Conservation (phyloP, 2,329 filamentous ascomycete species). For the Cucurbitaria berberidis region DNA sequence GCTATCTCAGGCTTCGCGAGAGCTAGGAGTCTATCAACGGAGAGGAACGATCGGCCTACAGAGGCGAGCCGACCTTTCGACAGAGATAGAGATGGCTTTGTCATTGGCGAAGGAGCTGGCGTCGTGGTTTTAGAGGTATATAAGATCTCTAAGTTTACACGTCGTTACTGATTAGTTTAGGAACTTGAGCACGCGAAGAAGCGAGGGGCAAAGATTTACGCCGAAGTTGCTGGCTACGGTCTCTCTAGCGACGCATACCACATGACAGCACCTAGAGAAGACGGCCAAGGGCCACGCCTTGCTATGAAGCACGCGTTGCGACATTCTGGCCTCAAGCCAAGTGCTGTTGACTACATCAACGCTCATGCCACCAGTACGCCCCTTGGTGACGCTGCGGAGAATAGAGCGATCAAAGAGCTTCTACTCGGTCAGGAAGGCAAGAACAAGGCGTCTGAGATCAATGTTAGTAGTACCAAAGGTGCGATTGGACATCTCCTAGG, state of each 20-base stretch:
- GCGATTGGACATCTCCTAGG: conserved; percentile 90
- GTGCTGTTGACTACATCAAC: conserved; percentile 86
- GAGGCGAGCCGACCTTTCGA: conserved; percentile 89
- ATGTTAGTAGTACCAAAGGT: conserved; percentile 92
- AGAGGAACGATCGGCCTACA: conserved; percentile 74
- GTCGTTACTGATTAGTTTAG: conserved; percentile 40
- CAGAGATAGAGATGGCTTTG: conserved; percentile 78
- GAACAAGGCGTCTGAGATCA: conserved; percentile 66
- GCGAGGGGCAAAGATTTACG: conserved; percentile 82
- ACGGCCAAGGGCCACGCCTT: conserved; percentile 79
- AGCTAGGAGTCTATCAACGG: conserved; percentile 82
- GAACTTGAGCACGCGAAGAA: conserved; percentile 85
- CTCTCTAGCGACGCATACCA: conserved; percentile 90
- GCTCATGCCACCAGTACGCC: conserved; percentile 90
- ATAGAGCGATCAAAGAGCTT: conserved; percentile 77
- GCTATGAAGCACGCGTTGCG: conserved; percentile 86
- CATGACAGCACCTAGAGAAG: conserved; percentile 85
- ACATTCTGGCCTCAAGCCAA: conserved; percentile 72
- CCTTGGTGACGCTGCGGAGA: conserved; percentile 88
- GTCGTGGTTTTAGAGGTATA: conserved; percentile 79
- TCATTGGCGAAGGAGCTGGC: conserved; percentile 90
- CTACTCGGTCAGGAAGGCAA: conserved; percentile 77
- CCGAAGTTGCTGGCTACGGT: conserved; percentile 87
- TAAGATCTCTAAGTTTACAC: background rate
- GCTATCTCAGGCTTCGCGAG: conserved; percentile 90